Conservation (phyloP, 208 protist genomes). For the Wallacemonas sp. region DNA sequence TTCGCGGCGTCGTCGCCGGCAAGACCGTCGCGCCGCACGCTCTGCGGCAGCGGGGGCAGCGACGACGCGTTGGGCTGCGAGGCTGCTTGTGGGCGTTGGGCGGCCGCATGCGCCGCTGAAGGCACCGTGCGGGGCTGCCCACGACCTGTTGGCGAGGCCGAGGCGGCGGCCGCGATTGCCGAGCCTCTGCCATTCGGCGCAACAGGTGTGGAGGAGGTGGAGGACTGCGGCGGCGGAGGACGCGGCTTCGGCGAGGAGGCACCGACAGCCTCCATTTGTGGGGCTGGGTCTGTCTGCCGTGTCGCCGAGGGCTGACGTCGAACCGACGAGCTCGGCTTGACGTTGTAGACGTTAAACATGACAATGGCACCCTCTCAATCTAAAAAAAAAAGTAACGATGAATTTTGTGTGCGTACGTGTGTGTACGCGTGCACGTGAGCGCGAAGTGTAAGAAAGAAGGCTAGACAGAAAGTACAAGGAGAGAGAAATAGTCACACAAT, state of each 20-base stretch:
- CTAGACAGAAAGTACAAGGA: conserved; percentile 5
- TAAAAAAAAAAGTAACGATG: not conserved
- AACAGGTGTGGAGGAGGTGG: not conserved
- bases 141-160: conserved; percentile 1
- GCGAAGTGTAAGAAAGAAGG: too few species aligned
- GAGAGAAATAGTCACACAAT: not conserved
- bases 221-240: not conserved
- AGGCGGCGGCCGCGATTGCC: not conserved
- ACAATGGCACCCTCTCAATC: not conserved
- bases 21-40: not conserved
- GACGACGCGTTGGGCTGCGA: not conserved
- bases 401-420: not conserved
- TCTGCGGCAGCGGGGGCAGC: not conserved
- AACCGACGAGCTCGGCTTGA: not conserved
- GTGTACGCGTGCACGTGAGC: not conserved
- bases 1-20: not conserved
- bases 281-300: not conserved
- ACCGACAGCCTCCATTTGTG: not conserved
- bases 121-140: conserved; percentile 8
- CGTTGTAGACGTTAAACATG: conserved; percentile 11
- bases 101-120: not conserved
- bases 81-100: not conserved
- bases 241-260: not conserved
- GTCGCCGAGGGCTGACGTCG: not conserved
- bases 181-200: too few species aligned